A percentile compares a stretch with the other conserved stretches of the same genome.
These are phyloP conservation scores for Beauveria pseudobassiana DNA, from an alignment of 2,329 filamentous ascomycete genomes.

Conservation along the genomic window DNA sequence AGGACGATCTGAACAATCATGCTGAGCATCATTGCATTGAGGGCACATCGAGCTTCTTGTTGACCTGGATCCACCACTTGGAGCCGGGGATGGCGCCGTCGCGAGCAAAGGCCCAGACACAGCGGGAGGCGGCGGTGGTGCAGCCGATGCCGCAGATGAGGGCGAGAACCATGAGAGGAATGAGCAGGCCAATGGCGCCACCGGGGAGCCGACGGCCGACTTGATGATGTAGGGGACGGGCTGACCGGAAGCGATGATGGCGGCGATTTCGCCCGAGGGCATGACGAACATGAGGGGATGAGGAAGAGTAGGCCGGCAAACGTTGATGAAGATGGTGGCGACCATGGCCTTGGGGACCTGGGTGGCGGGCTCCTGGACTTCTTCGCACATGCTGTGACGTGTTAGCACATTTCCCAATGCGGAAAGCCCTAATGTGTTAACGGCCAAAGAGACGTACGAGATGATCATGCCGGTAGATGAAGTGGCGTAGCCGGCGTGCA, in stretches of 20 bases:
- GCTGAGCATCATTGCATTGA: constrained; percentile 67
- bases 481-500: constrained; percentile 66
- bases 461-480: constrained; percentile 76
- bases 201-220: constrained; percentile 52
- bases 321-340: constrained; percentile 57
- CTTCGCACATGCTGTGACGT: constrained; percentile 59
- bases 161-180: constrained; percentile 59
- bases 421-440: too few relatives aligned
- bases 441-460: constrained; percentile 43
- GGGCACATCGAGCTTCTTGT: constrained; percentile 56
- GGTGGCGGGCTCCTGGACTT: constrained; percentile 56
- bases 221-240: constrained; percentile 59
- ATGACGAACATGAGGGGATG: constrained; percentile 62
- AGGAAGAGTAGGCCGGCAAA: constrained; percentile 60
- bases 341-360: constrained; percentile 71
- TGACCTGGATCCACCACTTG: constrained; percentile 52
- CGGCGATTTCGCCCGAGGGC: constrained; percentile 50
- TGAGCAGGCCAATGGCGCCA: constrained; percentile 53
- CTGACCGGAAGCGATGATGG: constrained; percentile 47
- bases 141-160: constrained; percentile 62
- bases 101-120: constrained; percentile 62
- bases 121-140: constrained; percentile 61
- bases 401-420: background rate
- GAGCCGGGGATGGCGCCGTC: constrained; percentile 63
- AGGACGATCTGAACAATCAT: constrained; percentile 58